Conservation (phyloP, 208 protist species). For the Trypanosoma boissoni region DNA sequence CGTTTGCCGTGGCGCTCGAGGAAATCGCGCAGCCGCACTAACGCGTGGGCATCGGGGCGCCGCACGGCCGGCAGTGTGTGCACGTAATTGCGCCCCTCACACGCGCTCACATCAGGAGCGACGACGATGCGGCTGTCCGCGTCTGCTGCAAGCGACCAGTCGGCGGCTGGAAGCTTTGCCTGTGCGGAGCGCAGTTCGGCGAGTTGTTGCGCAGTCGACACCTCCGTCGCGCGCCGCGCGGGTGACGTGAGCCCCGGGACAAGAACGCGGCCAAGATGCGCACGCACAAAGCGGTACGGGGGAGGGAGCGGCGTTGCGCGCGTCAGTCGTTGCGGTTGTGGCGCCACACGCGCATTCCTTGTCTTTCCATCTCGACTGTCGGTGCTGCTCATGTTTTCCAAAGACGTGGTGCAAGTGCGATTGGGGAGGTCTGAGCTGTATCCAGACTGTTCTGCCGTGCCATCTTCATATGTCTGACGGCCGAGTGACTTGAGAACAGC, state of each 20-base stretch:
- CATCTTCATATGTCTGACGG: slow-evolving; percentile 17
- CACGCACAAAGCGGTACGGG: slow-evolving; percentile 24
- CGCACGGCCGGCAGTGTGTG: slow-evolving; percentile 81
- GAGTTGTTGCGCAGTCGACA: slow-evolving; percentile 1
- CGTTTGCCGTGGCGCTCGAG: slow-evolving; percentile 84
- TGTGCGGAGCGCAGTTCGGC: slow-evolving; percentile 14
- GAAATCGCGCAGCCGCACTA: slow-evolving; percentile 69
- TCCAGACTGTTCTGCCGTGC: background rate
- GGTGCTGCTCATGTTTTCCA: too few species aligned
- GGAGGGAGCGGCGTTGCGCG: slow-evolving; percentile 3
- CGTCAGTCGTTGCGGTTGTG: too few species aligned
- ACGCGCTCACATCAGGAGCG: slow-evolving; percentile 27
- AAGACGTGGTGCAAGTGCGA: too few species aligned
- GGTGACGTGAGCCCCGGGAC: slow-evolving; percentile 34
- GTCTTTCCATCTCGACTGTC: too few species aligned
- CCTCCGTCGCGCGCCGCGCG: background rate
- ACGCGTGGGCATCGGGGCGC: slow-evolving; percentile 43
- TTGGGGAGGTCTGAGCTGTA: slow-evolving; percentile 12
- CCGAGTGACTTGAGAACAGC: slow-evolving; percentile 44
- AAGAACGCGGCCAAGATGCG: slow-evolving; percentile 48
- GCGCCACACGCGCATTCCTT: too few species aligned
- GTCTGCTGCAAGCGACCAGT: slow-evolving; percentile 72
- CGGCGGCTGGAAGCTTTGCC: slow-evolving; percentile 28
- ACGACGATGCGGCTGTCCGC: slow-evolving; percentile 69
- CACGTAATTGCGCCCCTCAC: slow-evolving; percentile 49